These are phyloP conservation scores for Corchorus capsularis DNA, from an alignment of 345 rosid species.

Conservation along the genomic window DNA sequence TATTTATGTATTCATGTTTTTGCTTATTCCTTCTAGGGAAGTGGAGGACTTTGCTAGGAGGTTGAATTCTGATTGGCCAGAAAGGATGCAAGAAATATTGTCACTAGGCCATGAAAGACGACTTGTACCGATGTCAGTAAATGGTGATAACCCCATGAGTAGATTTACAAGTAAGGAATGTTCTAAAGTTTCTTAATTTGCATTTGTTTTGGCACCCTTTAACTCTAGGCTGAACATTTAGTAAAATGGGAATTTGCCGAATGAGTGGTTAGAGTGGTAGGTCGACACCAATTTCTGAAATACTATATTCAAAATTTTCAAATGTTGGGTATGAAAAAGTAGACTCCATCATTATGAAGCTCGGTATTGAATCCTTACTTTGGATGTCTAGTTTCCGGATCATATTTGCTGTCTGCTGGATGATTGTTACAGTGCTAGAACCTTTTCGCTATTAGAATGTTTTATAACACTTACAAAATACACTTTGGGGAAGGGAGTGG, in stretches of 20 bases:
- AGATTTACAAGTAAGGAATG: conserved; percentile 38
- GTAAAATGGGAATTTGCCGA: neutral
- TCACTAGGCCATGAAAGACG: conserved; percentile 49
- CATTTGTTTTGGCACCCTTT: neutral
- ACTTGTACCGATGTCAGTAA: conserved; percentile 34
- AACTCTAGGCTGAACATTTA: neutral
- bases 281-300: neutral
- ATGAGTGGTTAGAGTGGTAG: neutral
- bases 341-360: neutral
- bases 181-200: neutral
- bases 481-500: neutral
- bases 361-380: neutral
- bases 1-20: neutral
- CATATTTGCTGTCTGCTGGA: neutral
- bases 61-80: conserved; percentile 72
- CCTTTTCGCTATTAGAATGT: neutral
- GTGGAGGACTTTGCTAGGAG: conserved; percentile 73
- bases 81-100: conserved; percentile 65
- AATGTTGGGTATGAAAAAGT: neutral
- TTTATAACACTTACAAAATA: neutral
- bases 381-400: neutral
- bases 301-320: neutral
- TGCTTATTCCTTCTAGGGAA: conserved; percentile 39
- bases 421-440: neutral
- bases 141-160: conserved; percentile 38